Base-by-base conservation (phyloP, 345 rosid species). In the Pseudoturritis turrita region DNA sequence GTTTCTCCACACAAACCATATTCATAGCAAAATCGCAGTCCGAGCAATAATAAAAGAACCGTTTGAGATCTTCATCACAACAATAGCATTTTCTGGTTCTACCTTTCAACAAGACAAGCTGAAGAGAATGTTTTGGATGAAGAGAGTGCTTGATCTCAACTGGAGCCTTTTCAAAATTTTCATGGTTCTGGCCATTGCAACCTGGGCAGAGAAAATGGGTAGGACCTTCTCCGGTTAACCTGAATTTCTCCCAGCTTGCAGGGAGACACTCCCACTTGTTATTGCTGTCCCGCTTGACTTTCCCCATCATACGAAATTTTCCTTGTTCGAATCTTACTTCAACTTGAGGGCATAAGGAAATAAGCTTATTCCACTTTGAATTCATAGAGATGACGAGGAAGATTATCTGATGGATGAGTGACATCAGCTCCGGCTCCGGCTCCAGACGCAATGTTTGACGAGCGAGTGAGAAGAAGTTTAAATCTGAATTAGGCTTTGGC, bases 281-380 rank as follows among this genome's bases (percentile, higher is more conserved):
- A 2, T 25, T 0, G 15, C 35, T 2, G 1, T 6, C 8, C 13
- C 3, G 2, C 7, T 0, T 0, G 5, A 17, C 0, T 0, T 19
- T 5, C 10, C 8, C 17, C 0, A 0, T 0, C n/a, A 15, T 23
- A 29, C 3, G 0, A 54, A 19, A 10, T 5, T 10, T 15, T 4
- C 62, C 44, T 3, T 2, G 2, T 0, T 1, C 2, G 4, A 56
- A 2, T 4, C 0, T 0, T 21, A 19, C 46, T 19, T 3, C 0
- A 1, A 12, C 31, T 37, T 22, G 29, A 12, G 63, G 63, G 12
- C 19, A 58, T 58, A 37, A 12, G 6, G 10, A 36, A 6, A 58
- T 17, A 1, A 37, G 3, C n/a, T 19, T 12, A 18, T 6, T 12
- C 5, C 3, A 12, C 26, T 57, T 3, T 4, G 46, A 6, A 5